Base-by-base conservation (phyloP, 306 rosid genomes). In the Hippophae gyantsensis region DNA sequence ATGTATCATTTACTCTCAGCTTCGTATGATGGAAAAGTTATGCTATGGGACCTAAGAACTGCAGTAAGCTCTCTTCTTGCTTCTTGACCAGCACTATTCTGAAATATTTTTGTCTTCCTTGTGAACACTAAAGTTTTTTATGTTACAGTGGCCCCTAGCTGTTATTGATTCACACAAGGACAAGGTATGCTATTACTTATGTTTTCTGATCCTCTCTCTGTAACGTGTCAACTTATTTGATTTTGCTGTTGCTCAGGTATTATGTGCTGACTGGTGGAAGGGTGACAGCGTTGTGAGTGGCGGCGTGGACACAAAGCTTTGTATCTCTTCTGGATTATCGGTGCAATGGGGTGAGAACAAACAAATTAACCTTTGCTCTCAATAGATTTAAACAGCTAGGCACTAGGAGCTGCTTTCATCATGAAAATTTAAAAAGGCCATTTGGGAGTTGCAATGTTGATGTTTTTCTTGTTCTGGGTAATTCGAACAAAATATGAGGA, bases 31-130 rank as follows among this genome's bases (percentile, higher is more conserved):
- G 95, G 97, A 68, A 88, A 80, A 76, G 81, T 86, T 48, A 88
- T 77, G 99, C 69, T 92, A 55, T 92, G 96, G 99, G 99, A 92
- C 79, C 62, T 82, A 49, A 86, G 99, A 82, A 86, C 99, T 61
- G 89, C 94, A 78, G 99, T 93, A 88, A 32, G 38, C 38, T 32
- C 38, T 32, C 38, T 4, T 32, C 5, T 52, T 57, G 58, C 26
- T 13, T 6, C n/a, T 7, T 51, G 10, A 49, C 43, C 18, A 7
- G 7, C 27, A 5, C 41, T 62, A 41, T 58, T 51, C 25, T 8
- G 13, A 10, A 52, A 42, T 52, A 40, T 11, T 25, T 38, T 3
- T 61, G 62, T 38, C 45, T 43, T 58, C 6, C 70, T 63, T 0
- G 38, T 4, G 47, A 73, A 38, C n/a, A 7, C 45, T 48, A 43